Evolutionary conservation across 1,139 yeast species (phyloP).

Genomic region (Lodderomyces parapsilosis): DNA sequence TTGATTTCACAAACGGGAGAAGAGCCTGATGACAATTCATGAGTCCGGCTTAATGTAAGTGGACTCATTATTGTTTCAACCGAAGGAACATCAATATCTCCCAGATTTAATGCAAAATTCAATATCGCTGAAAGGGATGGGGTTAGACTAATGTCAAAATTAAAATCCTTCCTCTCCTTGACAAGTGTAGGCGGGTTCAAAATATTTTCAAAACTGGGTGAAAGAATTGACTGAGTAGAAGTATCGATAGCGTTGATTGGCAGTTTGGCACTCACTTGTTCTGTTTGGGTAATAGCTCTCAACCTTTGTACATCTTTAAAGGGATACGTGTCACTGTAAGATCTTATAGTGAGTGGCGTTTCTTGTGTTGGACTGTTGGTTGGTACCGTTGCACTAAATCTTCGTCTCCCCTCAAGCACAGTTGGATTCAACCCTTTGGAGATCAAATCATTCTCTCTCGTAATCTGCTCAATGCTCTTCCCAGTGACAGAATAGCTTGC

Average conservation of each 20-base stretch:
- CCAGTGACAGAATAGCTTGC: slow-evolving; percentile 57
- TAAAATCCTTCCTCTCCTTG: not conserved
- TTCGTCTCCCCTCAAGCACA: not conserved
- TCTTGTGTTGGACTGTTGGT: not conserved
- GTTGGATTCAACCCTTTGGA: slow-evolving; percentile 50
- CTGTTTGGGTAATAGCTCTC: not conserved
- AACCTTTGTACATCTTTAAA: not conserved
- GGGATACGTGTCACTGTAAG: not conserved
- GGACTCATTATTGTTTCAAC: slow-evolving; percentile 35
- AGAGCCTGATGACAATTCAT: slow-evolving; percentile 1
- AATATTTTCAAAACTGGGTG: not conserved
- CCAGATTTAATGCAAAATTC: slow-evolving; percentile 41
- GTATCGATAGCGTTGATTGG: not conserved
- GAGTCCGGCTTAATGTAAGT: slow-evolving; percentile 18
- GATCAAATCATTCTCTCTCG: slow-evolving; percentile 47
- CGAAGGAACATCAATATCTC: slow-evolving; percentile 17
- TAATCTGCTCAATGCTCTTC: slow-evolving; percentile 46
- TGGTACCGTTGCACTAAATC: not conserved
- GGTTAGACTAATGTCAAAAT: slow-evolving; percentile 25
- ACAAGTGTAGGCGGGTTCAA: not conserved
- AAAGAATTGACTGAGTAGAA: not conserved
- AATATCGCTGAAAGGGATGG: slow-evolving; percentile 48
- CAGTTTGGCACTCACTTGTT: not conserved
- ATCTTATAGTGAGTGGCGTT: slow-evolving; percentile 14
- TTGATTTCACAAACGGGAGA: slow-evolving; percentile 2